A percentile compares a stretch with the other conserved stretches of the same genome.
Conservation (phyloP, 768 basidiomycete genomes). For the Imleria badia region DNA sequence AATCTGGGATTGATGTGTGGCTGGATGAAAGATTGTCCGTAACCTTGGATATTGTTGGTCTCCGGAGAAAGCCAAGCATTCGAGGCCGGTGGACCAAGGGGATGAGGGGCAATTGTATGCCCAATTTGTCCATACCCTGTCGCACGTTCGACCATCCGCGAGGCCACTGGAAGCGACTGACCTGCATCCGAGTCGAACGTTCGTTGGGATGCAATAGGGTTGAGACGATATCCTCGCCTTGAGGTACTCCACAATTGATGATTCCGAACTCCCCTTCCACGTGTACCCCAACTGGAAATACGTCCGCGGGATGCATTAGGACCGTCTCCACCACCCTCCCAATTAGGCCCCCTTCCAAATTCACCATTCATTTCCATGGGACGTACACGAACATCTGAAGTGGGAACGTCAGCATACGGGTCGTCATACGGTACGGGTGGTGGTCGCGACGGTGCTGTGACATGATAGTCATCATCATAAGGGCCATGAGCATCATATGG, state of each 20-base stretch:
- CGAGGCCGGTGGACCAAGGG: conserved; percentile 7
- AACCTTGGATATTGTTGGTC: conserved; percentile 11
- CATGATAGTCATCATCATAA: conserved; percentile 63
- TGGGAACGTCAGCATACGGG: conserved; percentile 60
- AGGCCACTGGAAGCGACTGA: conserved; percentile 42
- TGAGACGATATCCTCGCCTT: conserved; percentile 16
- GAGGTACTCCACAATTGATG: conserved; percentile 17
- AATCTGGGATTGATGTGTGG: conserved; percentile 86
- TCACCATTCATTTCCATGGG: neutral
- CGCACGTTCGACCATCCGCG: conserved; percentile 46
- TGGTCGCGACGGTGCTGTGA: conserved; percentile 57
- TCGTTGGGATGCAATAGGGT: conserved; percentile 19
- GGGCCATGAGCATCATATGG: conserved; percentile 67
- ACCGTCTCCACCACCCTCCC: conserved; percentile 17
- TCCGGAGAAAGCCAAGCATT: conserved; percentile 21
- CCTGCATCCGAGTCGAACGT: conserved; percentile 32
- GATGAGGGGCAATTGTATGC: conserved; percentile 21
- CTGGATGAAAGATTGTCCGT: conserved; percentile 47
- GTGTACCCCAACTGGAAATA: conserved; percentile 25
- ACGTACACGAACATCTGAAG: conserved; percentile 17
- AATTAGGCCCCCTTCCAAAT: conserved; percentile 23
- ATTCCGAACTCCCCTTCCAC: conserved; percentile 26
- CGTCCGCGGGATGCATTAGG: conserved; percentile 14
- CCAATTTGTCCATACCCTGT: conserved; percentile 42
- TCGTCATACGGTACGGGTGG: conserved; percentile 76